These are phyloP conservation scores for Veloboletus limbatus DNA, from an alignment of 1,284 basidiomycete genomes.

Conservation along the genomic window DNA sequence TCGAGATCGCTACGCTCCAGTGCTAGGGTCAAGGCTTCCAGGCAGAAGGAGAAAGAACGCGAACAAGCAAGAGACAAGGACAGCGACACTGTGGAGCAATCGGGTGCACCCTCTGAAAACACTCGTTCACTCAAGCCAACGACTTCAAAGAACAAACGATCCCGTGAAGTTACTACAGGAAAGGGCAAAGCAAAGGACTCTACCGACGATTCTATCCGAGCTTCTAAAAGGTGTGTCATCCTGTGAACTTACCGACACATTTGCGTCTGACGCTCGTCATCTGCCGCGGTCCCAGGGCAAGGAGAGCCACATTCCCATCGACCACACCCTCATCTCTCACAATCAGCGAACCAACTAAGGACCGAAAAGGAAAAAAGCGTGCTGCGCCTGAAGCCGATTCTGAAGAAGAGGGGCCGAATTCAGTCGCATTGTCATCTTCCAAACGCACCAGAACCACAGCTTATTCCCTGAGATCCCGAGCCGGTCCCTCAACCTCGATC, in stretches of 20 bases:
- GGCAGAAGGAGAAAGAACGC: conserved; percentile 56
- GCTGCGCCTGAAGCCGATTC: conserved; percentile 64
- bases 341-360: conserved; percentile 71
- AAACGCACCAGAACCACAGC: conserved; percentile 57
- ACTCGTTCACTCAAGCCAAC: conserved; percentile 43
- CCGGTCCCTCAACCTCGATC: conserved; percentile 41
- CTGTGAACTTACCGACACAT: conserved; percentile 19
- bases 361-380: conserved; percentile 83
- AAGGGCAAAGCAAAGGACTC: conserved; percentile 67
- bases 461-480: conserved; percentile 67
- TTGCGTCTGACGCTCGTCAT: conserved; percentile 24
- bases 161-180: conserved; percentile 46
- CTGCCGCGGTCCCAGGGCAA: conserved; percentile 44
- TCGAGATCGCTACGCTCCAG: conserved; percentile 63
- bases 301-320: conserved; percentile 51
- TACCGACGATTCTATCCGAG: conserved; percentile 47
- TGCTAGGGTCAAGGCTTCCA: conserved; percentile 74
- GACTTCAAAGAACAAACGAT: conserved; percentile 49
- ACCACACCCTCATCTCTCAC: conserved; percentile 47
- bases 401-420: conserved; percentile 52
- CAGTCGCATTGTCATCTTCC: conserved; percentile 41
- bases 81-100: conserved; percentile 40
- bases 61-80: conserved; percentile 43
- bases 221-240: conserved; percentile 58
- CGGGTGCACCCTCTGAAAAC: conserved; percentile 37